Base-by-base conservation (phyloP, 1,284 basidiomycete genomes). In the Hemileia vastatrix region DNA sequence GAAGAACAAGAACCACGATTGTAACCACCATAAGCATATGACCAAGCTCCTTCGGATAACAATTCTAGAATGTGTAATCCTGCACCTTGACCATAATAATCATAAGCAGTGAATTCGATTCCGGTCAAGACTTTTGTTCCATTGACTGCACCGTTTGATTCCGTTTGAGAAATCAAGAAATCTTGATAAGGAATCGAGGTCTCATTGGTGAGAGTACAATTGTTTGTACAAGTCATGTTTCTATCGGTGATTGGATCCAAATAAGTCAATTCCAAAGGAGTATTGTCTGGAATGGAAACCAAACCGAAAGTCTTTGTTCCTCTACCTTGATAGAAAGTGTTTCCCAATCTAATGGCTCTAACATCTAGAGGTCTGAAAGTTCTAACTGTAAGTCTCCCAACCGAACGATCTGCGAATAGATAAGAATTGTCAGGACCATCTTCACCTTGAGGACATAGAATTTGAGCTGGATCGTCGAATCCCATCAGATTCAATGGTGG, bases 51-150 rank as follows among this genome's bases (percentile, higher is more conserved):
- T 13, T 67, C 68, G 4, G 69, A 70, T 6, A 72, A 67, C 3
- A 72, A 63, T 64, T 71, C 67, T 48, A 72, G 65, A 31, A 69
- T 54, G 50, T 72, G 71, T 27, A 72, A 67, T 57, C 71, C 71
- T 19, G 71, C 68, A 15, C 71, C 70, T 8, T 64, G 63, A 36
- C 71, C 71, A 49, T 69, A 70, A 64, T 67, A 66, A 23, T 65
- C 53, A 18, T 57, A 52, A 4, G 64, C 67, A 51, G 68, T 72
- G 63, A 72, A 67, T 15, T 24, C 23, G 48, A 50, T 50, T 23
- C 70, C 70, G 15, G 68, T 70, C 32, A 71, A 55, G 32, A 33
- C 13, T 53, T 68, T 70, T 62, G 67, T 53, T 31, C 70, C 70
- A 40, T 69, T 68, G 6, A 64, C 52, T 1, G 67, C 68, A n/a